Percentiles rank a stretch among this genome's conserved stretches.
Evolutionary conservation across 1,139 yeast species (phyloP).

Genomic region (Kodamaea alishanica): DNA sequence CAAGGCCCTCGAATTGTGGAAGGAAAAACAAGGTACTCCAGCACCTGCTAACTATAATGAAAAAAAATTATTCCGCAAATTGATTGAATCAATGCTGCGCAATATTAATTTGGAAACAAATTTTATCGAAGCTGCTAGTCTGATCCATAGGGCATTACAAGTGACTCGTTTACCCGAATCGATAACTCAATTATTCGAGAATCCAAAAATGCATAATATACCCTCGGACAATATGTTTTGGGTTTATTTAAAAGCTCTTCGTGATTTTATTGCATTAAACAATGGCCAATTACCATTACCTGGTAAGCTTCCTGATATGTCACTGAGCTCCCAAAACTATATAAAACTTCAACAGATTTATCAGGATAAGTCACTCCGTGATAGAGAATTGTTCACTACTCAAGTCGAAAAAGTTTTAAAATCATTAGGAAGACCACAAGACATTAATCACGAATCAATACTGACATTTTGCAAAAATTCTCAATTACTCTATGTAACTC

Average conservation of each 20-base stretch:
- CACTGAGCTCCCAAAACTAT: conserved; percentile 66
- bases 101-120: conserved; percentile 50
- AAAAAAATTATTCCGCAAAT: conserved; percentile 45
- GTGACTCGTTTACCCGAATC: conserved; percentile 38
- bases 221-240: conserved; percentile 45
- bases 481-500: conserved; percentile 33
- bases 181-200: conserved; percentile 31
- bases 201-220: conserved; percentile 17
- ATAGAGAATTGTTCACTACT: conserved; percentile 37
- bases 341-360: conserved; percentile 57
- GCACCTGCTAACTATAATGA: conserved; percentile 47
- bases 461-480: conserved; percentile 59
- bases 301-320: conserved; percentile 87
- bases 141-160: conserved; percentile 52
- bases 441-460: conserved; percentile 36
- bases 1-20: conserved; percentile 51
- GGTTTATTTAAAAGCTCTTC: conserved; percentile 57
- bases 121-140: conserved; percentile 64
- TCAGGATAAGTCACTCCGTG: conserved; percentile 51
- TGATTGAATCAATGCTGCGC: conserved; percentile 34
- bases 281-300: conserved; percentile 59
- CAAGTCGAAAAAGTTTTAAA: conserved; percentile 28
- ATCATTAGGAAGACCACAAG: conserved; percentile 20
- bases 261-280: conserved; percentile 40
- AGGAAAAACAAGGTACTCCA: conserved; percentile 19